Percentiles rank a stretch among this genome's conserved stretches.
Evolutionary conservation across 257 asterid species (phyloP).

Genomic region (Mentha longifolia): DNA sequence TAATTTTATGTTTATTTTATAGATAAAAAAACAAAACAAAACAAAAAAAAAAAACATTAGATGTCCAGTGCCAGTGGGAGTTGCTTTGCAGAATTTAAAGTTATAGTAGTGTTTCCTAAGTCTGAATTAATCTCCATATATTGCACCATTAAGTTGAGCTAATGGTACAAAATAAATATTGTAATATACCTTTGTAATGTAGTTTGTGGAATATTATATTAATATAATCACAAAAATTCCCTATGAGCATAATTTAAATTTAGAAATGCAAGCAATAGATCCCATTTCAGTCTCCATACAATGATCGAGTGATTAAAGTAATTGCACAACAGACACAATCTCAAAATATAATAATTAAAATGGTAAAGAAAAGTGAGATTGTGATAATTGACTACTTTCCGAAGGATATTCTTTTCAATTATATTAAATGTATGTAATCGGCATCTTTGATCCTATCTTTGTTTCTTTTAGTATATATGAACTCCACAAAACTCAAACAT

Average conservation of each 20-base stretch:
- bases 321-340: slow-evolving; percentile 12
- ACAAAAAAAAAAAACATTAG: too few relatives aligned
- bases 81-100: too few relatives aligned
- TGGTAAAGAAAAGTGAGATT: slow-evolving; percentile 34
- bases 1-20: too few relatives aligned
- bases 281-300: background rate
- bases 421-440: slow-evolving; percentile 39
- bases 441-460: slow-evolving; percentile 53
- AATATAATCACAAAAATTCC: too few relatives aligned
- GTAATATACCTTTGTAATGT: too few relatives aligned
- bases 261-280: background rate
- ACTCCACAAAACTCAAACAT: slow-evolving; percentile 30
- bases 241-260: background rate
- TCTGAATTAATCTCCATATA: too few relatives aligned
- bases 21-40: too few relatives aligned
- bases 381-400: slow-evolving; percentile 44
- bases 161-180: too few relatives aligned
- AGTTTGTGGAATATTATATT: too few relatives aligned
- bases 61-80: too few relatives aligned
- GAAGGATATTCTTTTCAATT: slow-evolving; percentile 42
- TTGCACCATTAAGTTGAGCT: too few relatives aligned
- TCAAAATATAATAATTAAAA: background rate
- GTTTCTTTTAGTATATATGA: slow-evolving; percentile 16
- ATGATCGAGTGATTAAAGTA: background rate
- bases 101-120: too few relatives aligned